A percentile compares a stretch with the other conserved stretches of the same genome.
These are phyloP conservation scores for Diplodia sapinea DNA, from an alignment of 2,329 filamentous ascomycete genomes.

Conservation along the genomic window DNA sequence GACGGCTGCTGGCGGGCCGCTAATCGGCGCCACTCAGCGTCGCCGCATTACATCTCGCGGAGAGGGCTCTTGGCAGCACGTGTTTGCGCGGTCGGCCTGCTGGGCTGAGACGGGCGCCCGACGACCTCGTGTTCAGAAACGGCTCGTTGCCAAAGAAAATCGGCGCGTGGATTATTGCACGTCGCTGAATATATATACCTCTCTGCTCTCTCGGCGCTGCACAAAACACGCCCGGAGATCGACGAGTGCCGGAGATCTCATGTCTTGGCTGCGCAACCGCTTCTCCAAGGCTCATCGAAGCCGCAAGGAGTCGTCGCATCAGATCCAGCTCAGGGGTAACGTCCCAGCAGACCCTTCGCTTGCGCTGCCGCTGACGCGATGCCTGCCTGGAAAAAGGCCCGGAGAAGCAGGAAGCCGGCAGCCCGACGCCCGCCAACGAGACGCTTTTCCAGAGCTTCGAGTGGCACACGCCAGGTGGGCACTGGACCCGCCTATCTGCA, in stretches of 20 bases:
- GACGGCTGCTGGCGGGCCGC: constrained; percentile 21
- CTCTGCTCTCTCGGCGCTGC: neutral
- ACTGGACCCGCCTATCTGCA: constrained; percentile 64
- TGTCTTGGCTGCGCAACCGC: constrained; percentile 22
- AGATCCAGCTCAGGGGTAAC: constrained; percentile 22
- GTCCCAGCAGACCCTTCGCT: neutral
- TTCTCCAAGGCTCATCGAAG: constrained; percentile 20
- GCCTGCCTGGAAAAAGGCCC: neutral
- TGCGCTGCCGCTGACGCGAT: constrained; percentile 8
- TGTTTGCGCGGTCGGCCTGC: constrained; percentile 12
- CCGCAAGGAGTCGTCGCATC: constrained; percentile 19
- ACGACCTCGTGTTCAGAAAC: constrained; percentile 20
- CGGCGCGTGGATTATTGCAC: neutral
- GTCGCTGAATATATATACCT: neutral
- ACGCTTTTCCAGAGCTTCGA: constrained; percentile 73
- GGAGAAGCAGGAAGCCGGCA: constrained; percentile 16
- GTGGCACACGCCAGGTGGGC: constrained; percentile 71
- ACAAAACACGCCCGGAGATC: neutral
- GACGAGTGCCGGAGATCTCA: constrained; percentile 16
- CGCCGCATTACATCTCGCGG: neutral
- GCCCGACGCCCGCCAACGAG: constrained; percentile 12
- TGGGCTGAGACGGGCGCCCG: neutral
- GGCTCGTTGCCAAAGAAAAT: neutral
- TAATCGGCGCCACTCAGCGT: constrained; percentile 30
- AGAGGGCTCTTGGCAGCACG: constrained; percentile 15